These are phyloP conservation scores for Podosphaera xanthii DNA, from an alignment of 2,329 filamentous ascomycete species.

Conservation along the genomic window DNA sequence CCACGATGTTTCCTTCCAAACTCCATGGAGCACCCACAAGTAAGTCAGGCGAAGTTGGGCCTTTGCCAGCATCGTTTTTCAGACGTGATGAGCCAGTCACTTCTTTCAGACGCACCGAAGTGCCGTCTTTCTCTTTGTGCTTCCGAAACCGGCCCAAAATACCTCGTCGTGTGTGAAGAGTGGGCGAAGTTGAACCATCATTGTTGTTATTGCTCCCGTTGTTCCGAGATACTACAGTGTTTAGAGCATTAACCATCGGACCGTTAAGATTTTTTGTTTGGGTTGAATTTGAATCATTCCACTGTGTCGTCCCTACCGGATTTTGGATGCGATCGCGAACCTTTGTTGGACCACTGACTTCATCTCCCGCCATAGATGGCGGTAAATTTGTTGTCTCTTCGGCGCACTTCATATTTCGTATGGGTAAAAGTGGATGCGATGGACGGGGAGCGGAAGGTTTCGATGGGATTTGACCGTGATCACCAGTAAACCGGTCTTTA, in stretches of 20 bases:
- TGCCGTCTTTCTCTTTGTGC: slow-evolving; percentile 31
- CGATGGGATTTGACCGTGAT: slow-evolving; percentile 29
- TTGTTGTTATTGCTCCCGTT: slow-evolving; percentile 8
- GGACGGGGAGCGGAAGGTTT: slow-evolving; percentile 39
- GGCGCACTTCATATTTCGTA: slow-evolving; percentile 37
- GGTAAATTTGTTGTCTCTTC: slow-evolving; percentile 43
- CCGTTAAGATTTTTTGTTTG: slow-evolving; percentile 46
- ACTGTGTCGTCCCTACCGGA: slow-evolving; percentile 12
- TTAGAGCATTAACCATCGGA: slow-evolving; percentile 47
- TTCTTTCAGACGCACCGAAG: slow-evolving; percentile 22
- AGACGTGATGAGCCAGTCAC: slow-evolving; percentile 26
- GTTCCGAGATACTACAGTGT: slow-evolving; percentile 14
- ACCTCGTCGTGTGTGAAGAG: slow-evolving; percentile 13
- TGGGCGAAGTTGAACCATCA: slow-evolving; percentile 27
- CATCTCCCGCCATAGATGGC: slow-evolving; percentile 55
- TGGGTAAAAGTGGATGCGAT: slow-evolving; percentile 21
- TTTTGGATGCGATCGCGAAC: slow-evolving; percentile 25
- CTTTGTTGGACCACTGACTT: slow-evolving; percentile 30
- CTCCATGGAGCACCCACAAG: slow-evolving; percentile 9
- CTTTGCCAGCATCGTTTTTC: slow-evolving; percentile 8
- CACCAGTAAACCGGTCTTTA: slow-evolving; percentile 38
- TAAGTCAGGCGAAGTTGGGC: slow-evolving; percentile 10
- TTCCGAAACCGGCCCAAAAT: slow-evolving; percentile 15
- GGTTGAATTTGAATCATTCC: slow-evolving; percentile 12
- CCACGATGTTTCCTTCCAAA: slow-evolving; percentile 13